phyloP scores from a whole-genome alignment of 2,329 filamentous ascomycete genomes.

The Akanthomyces uredinophilus region DNA sequence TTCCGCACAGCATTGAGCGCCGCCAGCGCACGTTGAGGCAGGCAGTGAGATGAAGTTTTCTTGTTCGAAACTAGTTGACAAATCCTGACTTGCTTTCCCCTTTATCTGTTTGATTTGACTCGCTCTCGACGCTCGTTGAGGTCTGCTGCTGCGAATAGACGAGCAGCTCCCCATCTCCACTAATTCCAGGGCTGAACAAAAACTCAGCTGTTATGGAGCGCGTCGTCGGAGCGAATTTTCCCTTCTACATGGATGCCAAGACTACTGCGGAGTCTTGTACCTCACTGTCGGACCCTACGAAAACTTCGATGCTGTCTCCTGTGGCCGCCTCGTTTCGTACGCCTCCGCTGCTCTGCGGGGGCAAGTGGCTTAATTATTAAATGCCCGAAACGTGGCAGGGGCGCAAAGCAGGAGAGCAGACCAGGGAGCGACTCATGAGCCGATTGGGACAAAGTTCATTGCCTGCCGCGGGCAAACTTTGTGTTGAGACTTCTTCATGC shows the following conservation, averaged over 20 bases:
- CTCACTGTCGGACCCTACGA: neutral
- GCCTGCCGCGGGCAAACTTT: neutral
- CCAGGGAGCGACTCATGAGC: neutral
- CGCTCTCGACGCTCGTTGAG: neutral
- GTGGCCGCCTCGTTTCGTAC: neutral
- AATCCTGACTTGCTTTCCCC: no score
- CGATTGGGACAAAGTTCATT: neutral
- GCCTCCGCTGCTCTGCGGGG: neutral
- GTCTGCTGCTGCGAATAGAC: neutral
- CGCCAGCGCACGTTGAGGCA: neutral
- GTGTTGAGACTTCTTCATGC: neutral
- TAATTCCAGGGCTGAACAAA: neutral
- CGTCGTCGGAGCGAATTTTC: neutral
- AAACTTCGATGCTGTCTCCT: neutral
- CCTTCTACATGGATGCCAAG: neutral
- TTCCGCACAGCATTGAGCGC: neutral
- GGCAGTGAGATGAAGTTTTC: no score
- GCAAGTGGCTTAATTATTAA: neutral
- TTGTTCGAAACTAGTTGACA: no score
- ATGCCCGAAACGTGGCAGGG: neutral
- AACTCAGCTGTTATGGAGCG: neutral
- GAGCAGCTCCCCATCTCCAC: neutral
- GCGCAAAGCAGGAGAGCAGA: neutral
- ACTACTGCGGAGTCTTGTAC: neutral
- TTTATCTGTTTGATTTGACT: no score